Evolutionary conservation across 1,284 basidiomycete species (phyloP).

Genomic region (Trametes hirsuta): DNA sequence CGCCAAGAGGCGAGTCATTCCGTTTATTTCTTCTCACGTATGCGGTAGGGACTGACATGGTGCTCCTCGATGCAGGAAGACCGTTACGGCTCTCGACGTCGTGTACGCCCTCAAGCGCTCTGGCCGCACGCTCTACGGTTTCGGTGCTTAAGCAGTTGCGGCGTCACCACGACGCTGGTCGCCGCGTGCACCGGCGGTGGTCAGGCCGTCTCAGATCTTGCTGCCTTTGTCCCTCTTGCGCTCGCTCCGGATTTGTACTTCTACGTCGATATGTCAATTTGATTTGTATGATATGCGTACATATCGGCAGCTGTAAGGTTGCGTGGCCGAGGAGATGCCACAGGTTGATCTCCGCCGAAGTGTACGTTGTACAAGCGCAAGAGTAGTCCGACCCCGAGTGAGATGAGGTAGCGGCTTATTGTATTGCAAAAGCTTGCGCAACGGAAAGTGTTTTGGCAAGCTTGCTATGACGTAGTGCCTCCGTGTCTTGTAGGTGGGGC

Average conservation of each 20-base stretch:
- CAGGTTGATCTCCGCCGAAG: background rate
- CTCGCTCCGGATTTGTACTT: constrained; percentile 11
- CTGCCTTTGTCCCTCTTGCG: background rate
- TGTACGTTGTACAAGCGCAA: background rate
- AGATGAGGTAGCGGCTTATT: too few relatives aligned
- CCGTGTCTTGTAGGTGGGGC: too few relatives aligned
- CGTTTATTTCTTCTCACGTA: background rate
- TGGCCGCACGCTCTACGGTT: constrained; percentile 81
- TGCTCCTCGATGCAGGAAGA: constrained; percentile 56
- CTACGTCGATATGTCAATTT: constrained; percentile 16
- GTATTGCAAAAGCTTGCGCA: too few relatives aligned
- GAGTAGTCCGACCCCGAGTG: too few relatives aligned
- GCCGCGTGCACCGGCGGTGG: background rate
- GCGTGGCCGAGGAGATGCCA: background rate
- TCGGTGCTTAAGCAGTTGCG: constrained; percentile 55
- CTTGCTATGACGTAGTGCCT: too few relatives aligned
- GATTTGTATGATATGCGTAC: constrained; percentile 11
- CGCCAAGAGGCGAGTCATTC: constrained; percentile 67
- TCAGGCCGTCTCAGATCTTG: background rate
- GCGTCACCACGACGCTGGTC: background rate
- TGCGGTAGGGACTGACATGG: background rate
- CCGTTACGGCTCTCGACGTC: constrained; percentile 80
- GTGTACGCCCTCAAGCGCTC: constrained; percentile 87
- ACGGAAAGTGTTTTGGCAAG: too few relatives aligned
- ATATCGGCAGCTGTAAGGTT: background rate